Evolutionary conservation across 2,329 filamentous ascomycete genomes (phyloP), one percentile per base, ranked within the genome.

Genomic region (Fusarium abutilonis): DNA sequence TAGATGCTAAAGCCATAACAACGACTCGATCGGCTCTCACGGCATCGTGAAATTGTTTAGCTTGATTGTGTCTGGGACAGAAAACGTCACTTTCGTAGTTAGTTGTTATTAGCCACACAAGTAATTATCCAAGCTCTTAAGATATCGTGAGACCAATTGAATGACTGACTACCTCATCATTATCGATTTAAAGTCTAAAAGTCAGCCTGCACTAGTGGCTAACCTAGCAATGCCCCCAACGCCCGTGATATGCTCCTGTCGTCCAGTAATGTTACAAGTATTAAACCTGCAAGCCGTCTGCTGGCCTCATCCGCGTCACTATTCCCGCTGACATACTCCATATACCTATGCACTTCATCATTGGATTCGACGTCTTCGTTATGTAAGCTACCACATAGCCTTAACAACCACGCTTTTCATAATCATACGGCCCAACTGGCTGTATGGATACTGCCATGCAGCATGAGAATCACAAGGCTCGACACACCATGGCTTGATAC

Each of bases 21-120:
- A 47, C 32, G 43, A 48, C 34, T 11, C 19, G 26, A 38, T 49
- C 68, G 68, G 68, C 63, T 70, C 57, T 49, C 35, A 53, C 68
- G 68, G 68, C 66, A 70, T 47, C 52, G 28, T 26, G 19, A 35
- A 38, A 19, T 31, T 19, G 23, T 50, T 50, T 39, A 52, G 44
- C 39, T 45, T 15, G 21, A 42, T 15, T 10, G 28, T 34, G 28
- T 43, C 15, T 43, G 23, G 36, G 32, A 46, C 29, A 41, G 42
- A 29, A 15, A 46, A 14, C 42, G 23, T 49, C 50, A 54, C 48
- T 59, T 26, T 39, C 43, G 46, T 40, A 35, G 31, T 32, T n/a
- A 5, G 17, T 36, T 17, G 6, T 19, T 41, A 23, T 17, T 13
- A 52, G 23, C 11, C 11, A 9, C 11, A 29, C 28, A 10, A 2